These are phyloP conservation scores for Capronia coronata DNA, from an alignment of 2,329 filamentous ascomycete genomes.

Conservation along the genomic window DNA sequence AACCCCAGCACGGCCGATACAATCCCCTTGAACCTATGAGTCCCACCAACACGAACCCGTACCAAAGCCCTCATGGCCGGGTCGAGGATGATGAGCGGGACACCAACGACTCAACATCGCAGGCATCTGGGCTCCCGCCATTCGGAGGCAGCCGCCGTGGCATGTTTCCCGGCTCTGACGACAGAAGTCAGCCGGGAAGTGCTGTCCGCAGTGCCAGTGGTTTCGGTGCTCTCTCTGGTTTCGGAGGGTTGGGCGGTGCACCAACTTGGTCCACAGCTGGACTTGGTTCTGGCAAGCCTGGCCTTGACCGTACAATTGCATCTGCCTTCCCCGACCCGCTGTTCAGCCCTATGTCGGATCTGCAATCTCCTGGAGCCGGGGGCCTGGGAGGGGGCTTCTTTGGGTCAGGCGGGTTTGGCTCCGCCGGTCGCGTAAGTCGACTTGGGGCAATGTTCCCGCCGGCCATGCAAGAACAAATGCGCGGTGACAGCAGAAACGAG, in stretches of 20 bases:
- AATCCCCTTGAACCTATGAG: conserved; percentile 65
- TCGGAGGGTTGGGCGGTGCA: conserved; percentile 49
- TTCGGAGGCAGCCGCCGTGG: conserved; percentile 44
- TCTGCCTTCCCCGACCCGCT: conserved; percentile 54
- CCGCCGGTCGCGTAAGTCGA: conserved; percentile 66
- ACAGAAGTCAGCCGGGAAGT: conserved; percentile 79
- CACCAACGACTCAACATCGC: conserved; percentile 38
- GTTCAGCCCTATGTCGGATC: conserved; percentile 68
- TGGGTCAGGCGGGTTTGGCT: conserved; percentile 56
- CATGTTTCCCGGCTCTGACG: conserved; percentile 59
- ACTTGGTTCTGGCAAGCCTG: conserved; percentile 68
- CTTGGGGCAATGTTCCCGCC: conserved; percentile 80
- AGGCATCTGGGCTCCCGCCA: conserved; percentile 40
- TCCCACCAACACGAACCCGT: conserved; percentile 93
- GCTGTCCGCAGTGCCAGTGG: conserved; percentile 51
- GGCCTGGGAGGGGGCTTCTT: conserved; percentile 56
- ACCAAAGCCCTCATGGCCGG: conserved; percentile 76
- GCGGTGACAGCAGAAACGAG: conserved; percentile 45
- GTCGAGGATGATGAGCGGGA: conserved; percentile 58
- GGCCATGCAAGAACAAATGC: conserved; percentile 88
- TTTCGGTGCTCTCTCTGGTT: conserved; percentile 51
- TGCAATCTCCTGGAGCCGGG: conserved; percentile 67
- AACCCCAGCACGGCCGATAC: conserved; percentile 46
- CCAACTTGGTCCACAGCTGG: conserved; percentile 43
- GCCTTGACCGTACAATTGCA: conserved; percentile 49